Evolutionary conservation across 164 flowering plant genomes (phyloP), one percentile per base, ranked within the genome.

Genomic region (Piper betle): DNA sequence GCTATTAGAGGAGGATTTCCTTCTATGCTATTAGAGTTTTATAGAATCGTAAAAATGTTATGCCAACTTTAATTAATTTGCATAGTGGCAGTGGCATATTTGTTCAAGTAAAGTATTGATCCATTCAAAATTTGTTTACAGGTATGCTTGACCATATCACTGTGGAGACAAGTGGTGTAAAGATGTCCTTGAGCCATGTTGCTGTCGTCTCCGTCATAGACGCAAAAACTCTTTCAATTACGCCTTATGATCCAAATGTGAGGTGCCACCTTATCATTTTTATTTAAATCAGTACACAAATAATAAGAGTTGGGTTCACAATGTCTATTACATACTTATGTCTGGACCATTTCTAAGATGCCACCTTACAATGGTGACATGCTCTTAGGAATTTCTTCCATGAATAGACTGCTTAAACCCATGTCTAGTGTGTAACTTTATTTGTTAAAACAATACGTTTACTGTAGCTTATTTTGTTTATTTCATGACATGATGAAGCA

Each of bases 131-230:
- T 64, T 63, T 58, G 7, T 54, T n/a, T 77, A 11, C 82, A 86
- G 97, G 98, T 62, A 87, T 93, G 94, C 90, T 93, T 64, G 98
- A 93, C 70, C 98, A 93, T 72, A 90, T 93, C 53, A 80, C 86
- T 43, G 85, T 89, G 43, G 92, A 89, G 73, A 73, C 81, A 55
- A 69, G 73, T 68, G 96, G 93, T 58, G 72, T 81, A 46, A 87
- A 86, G 86, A 72, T 73, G 66, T 81, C 88, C 17, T 65, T 93
- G 75, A 77, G 66, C 74, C 84, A 80, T 71, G 43, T 89, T 58
- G 96, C 97, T 67, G 80, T 80, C 62, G 88, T 90, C 61, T 87
- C 96, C 6, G 91, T 87, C 60, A 38, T 90, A 19, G 98, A 93
- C 68, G 65, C 96, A 0, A 80, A 90, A 68, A 92, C 91, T 19